These are phyloP conservation scores for Blastocystis sp. DNA, from an alignment of 352 stramenopile genomes.

Conservation along the genomic window DNA sequence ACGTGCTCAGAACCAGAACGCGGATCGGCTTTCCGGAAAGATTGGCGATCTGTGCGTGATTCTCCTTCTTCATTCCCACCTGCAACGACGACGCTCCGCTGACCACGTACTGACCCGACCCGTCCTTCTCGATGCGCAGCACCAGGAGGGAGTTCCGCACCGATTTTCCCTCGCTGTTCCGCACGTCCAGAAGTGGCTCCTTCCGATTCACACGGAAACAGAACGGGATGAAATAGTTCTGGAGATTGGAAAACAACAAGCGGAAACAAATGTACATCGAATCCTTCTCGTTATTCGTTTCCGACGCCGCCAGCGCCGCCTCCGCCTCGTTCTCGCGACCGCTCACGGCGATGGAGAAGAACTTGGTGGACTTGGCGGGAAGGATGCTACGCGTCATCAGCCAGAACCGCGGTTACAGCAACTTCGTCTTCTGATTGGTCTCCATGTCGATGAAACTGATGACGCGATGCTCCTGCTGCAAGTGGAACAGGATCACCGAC, in stretches of 20 bases:
- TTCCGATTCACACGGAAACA: not conserved
- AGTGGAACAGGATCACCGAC: constrained; percentile 41
- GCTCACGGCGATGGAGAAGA: not conserved
- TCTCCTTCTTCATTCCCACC: not conserved
- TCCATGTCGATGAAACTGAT: constrained; percentile 31
- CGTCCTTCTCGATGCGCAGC: not conserved
- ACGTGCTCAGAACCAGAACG: not conserved
- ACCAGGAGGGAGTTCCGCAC: not conserved
- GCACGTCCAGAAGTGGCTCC: not conserved
- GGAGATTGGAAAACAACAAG: constrained; percentile 46
- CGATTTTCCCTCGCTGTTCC: not conserved
- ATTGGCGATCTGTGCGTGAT: not conserved
- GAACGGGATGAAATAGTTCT: constrained; percentile 27
- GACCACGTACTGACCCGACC: not conserved
- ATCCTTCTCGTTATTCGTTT: not conserved
- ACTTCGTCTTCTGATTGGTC: constrained; percentile 20
- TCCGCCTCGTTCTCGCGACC: not conserved
- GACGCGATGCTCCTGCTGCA: not conserved
- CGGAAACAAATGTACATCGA: constrained; percentile 6
- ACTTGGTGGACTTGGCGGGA: constrained; percentile 2
- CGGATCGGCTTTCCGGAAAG: not conserved
- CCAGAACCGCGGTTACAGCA: not conserved
- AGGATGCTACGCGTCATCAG: not conserved
- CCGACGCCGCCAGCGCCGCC: not conserved
- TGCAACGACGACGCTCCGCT: not conserved